Evolutionary conservation across 2,329 filamentous ascomycete genomes (phyloP), one percentile per base, ranked within the genome.

Genomic region (Akanthomyces muscarius): DNA sequence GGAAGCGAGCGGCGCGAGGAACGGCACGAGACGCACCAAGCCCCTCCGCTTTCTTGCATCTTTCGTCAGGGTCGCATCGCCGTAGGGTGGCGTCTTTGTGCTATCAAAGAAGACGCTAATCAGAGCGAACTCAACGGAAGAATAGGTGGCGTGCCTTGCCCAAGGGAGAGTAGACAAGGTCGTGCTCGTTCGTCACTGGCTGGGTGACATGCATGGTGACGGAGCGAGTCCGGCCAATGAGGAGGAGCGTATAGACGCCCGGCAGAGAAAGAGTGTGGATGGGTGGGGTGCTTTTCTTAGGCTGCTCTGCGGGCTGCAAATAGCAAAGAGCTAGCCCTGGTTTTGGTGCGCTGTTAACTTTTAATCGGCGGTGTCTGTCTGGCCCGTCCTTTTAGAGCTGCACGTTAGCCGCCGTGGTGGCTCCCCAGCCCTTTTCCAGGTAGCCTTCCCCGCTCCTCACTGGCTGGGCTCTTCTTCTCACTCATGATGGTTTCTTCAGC

Each of bases 161-260:
- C 7, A 4, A 11, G 8, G 33, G 28, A 30, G 6, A 30, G 28
- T 30, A 5, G 28, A 30, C 28, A 30, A 6, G 28, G 28, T 30
- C 28, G 18, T 44, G 21, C 21, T 50, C 10, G 30, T 50, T 50
- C 28, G 21, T 59, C 11, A 41, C 11, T 28, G 56, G 45, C 30
- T 50, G 23, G 14, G 4, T 36, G 33, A 11, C 33, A 21, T 59
- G 56, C 44, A 59, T 2, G 8, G 45, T 42, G 44, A 51, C 5
- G 44, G 57, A 42, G 45, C 5, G 18, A 7, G 11, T 2, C 11
- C 0, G 7, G 47, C 68, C 68, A 68, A 69, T 69, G 61, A 70
- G 50, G 54, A 61, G 64, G 41, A 62, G 51, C 60, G 28, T 48
- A 47, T 70, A 70, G 66, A 68, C 68, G 68, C 68, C 67, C 61